These are phyloP conservation scores for Sugiyamaella neomexicana DNA, from an alignment of 1,139 yeast genomes.

Conservation along the genomic window DNA sequence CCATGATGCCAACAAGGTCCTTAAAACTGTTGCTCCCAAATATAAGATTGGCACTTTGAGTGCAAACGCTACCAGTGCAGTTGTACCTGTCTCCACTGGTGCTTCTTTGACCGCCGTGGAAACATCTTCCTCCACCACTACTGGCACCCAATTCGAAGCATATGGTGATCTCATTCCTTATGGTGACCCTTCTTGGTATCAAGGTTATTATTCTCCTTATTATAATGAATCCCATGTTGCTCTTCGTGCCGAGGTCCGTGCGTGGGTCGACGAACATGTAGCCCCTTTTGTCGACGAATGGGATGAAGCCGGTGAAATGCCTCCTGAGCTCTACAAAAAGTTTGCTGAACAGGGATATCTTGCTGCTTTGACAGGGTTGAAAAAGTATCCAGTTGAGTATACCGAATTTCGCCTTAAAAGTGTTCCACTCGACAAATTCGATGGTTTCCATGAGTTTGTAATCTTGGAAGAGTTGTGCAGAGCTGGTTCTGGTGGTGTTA, in stretches of 20 bases:
- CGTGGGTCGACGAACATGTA: constrained; percentile 44
- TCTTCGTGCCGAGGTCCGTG: constrained; percentile 43
- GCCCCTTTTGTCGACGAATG: constrained; percentile 46
- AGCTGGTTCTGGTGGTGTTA: constrained; percentile 45
- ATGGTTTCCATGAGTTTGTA: constrained; percentile 43
- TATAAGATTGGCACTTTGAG: constrained; percentile 41
- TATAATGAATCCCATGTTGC: constrained; percentile 44
- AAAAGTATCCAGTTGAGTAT: constrained; percentile 39
- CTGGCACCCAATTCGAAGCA: constrained; percentile 27
- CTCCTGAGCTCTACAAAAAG: constrained; percentile 37
- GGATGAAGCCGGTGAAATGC: constrained; percentile 44
- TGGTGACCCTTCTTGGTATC: constrained; percentile 49
- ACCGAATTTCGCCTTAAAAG: constrained; percentile 38
- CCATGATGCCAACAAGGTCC: constrained; percentile 45
- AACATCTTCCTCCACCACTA: constrained; percentile 15
- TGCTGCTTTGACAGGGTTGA: constrained; percentile 39
- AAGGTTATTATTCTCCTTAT: constrained; percentile 45
- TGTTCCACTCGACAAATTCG: constrained; percentile 42
- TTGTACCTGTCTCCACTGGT: constrained; percentile 22
- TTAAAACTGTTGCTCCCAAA: constrained; percentile 43
- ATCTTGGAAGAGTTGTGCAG: constrained; percentile 45
- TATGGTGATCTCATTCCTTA: constrained; percentile 47
- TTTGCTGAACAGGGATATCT: constrained; percentile 41
- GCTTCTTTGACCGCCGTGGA: constrained; percentile 20
- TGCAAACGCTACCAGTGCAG: constrained; percentile 28